Base-by-base conservation (phyloP, 169 alveolate species). In the Eimeria maxima region DNA sequence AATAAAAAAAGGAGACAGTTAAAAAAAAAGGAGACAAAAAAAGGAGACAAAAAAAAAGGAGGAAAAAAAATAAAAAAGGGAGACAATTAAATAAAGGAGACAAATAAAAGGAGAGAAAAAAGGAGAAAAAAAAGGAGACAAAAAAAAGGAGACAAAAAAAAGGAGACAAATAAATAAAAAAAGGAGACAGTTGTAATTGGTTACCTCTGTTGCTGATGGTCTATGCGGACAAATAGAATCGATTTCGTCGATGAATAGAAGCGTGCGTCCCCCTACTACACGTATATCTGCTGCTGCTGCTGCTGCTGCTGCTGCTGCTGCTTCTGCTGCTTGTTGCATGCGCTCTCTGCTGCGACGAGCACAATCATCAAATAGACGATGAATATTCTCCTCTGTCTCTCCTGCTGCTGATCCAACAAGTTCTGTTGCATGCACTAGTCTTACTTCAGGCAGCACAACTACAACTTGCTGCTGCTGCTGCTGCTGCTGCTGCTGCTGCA, bases 201-300 rank as follows among this genome's bases (percentile, higher is more conserved):
- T 71, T 6, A 89, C 96, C 81, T 96, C 97, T 2, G 90, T 78
- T 7, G 97, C 96, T 22, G 94, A 95, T 3, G 87, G 95, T 24
- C 97, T 95, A 53, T 80, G 89, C n/a, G 97, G 97, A 63, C 97
- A 96, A n/a, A 96, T 65, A 4, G 97, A 96, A 38, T 96, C 97
- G 33, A 96, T 76, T 73, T 96, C 97, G 69, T 96, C 97, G 67
- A 96, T 93, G 84, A 96, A 94, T 42, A 88, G 63, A n/a, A 95
- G 78, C 6, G 93, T 63, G 67, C 94, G 69, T 2, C 94, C 94
- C 47, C 94, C 94, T 11, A 63, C 94, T 14, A 76, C 73, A 20
- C 45, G 57, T 11, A 50, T 11, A 7, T 5, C 57, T 50, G 57
- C 57, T 50, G 57, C 57, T 50, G 57, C 57, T 50, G 57, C 57